Percentiles rank a stretch among this genome's conserved stretches.
These are phyloP conservation scores for Podaxis rugospora DNA, from an alignment of 768 basidiomycete genomes.

Conservation along the genomic window DNA sequence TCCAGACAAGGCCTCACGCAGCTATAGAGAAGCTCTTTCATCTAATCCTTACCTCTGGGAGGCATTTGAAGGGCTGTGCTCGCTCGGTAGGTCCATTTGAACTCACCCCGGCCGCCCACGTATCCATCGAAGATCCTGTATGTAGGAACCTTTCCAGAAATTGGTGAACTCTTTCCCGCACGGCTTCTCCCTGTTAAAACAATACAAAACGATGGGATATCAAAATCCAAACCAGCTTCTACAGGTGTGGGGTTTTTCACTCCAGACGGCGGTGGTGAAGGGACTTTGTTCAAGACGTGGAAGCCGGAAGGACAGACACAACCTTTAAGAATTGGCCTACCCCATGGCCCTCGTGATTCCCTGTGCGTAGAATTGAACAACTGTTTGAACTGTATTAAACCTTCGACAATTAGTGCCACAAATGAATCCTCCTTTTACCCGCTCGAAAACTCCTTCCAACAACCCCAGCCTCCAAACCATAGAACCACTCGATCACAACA, in stretches of 20 bases:
- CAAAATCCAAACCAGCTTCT: constrained; percentile 45
- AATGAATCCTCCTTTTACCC: constrained; percentile 45
- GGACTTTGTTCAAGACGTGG: constrained; percentile 54
- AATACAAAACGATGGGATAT: constrained; percentile 46
- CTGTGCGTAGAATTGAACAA: constrained; percentile 38
- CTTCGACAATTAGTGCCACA: constrained; percentile 37
- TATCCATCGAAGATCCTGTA: constrained; percentile 15
- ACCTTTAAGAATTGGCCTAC: constrained; percentile 54
- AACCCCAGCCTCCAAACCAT: constrained; percentile 23
- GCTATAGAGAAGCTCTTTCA: constrained; percentile 67
- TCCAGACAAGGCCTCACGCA: constrained; percentile 63
- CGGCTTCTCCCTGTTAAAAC: constrained; percentile 50
- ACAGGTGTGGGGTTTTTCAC: constrained; percentile 76
- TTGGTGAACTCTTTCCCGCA: constrained; percentile 71
- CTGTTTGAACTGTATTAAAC: constrained; percentile 14
- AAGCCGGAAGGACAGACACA: constrained; percentile 50
- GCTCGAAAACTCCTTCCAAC: constrained; percentile 55
- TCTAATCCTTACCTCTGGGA: constrained; percentile 87
- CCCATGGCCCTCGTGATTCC: constrained; percentile 54
- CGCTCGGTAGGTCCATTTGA: constrained; percentile 51
- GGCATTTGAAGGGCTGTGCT: constrained; percentile 85
- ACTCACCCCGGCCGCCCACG: constrained; percentile 8
- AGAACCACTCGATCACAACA: constrained; percentile 42
- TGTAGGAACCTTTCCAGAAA: constrained; percentile 62
- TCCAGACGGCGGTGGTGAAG: constrained; percentile 56